Evolutionary conservation across 202 grass and related monocot species (phyloP).

Genomic region (Carex arenaria): DNA sequence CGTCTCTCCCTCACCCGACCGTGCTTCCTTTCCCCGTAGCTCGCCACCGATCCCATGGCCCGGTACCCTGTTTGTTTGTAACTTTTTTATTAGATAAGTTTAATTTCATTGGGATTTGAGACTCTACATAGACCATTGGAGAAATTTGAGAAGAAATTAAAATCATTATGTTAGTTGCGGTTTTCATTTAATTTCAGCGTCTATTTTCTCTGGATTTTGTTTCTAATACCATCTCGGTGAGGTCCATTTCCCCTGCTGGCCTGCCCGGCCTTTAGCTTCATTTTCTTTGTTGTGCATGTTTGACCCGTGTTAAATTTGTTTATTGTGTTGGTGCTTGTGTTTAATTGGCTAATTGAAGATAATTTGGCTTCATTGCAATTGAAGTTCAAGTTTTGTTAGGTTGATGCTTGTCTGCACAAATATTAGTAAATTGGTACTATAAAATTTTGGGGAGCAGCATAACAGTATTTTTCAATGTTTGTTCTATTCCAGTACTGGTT

Average conservation of each 20-base stretch:
- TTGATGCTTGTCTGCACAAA: not conserved
- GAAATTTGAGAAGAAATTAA: not conserved
- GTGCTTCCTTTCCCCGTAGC: constrained; percentile 90
- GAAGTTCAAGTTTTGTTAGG: not conserved
- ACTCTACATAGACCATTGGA: not conserved
- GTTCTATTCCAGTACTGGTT: not conserved
- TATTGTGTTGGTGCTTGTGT: not conserved
- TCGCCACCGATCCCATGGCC: constrained; percentile 88
- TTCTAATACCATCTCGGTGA: not conserved
- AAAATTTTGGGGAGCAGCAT: not conserved
- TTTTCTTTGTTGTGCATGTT: not conserved
- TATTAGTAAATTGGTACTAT: not conserved
- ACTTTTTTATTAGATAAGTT: not conserved
- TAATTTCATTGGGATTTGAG: not conserved
- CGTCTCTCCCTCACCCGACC: constrained; percentile 40
- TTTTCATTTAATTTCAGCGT: not conserved
- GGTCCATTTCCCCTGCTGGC: not conserved
- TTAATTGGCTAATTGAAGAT: not conserved
- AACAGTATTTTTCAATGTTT: not conserved
- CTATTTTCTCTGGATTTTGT: not conserved
- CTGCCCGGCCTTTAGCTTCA: not conserved
- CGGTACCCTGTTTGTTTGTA: constrained; percentile 39
- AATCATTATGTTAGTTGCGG: not conserved
- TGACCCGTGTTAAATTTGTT: not conserved
- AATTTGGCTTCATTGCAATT: not conserved